phyloP scores from a whole-genome alignment of 768 basidiomycete species.

The Amanita fuliginea region DNA sequence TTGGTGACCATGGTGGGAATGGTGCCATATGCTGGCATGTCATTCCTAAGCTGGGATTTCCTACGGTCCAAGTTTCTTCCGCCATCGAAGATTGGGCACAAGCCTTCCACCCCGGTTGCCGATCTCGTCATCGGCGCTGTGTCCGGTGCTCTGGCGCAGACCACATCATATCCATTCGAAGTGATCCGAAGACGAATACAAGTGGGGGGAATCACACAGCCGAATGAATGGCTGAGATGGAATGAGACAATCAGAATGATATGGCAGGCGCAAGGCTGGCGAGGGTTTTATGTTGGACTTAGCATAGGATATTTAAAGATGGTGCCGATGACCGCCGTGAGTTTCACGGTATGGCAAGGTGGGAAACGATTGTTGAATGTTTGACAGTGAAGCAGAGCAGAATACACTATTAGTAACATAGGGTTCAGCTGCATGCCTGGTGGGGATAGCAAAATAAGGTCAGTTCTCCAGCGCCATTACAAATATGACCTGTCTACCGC shows the following conservation, averaged over 20 bases:
- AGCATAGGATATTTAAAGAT: slow-evolving; percentile 91
- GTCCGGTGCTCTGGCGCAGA: slow-evolving; percentile 80
- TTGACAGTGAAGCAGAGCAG: slow-evolving; percentile 13
- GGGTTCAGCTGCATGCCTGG: not conserved
- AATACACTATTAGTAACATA: not conserved
- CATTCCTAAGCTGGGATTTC: slow-evolving; percentile 87
- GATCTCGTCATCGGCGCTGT: slow-evolving; percentile 80
- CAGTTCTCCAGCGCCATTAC: not conserved
- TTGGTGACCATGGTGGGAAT: slow-evolving; percentile 86
- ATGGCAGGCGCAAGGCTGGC: slow-evolving; percentile 60
- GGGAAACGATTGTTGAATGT: slow-evolving; percentile 47
- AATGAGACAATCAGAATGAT: slow-evolving; percentile 65
- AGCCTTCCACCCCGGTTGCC: slow-evolving; percentile 32
- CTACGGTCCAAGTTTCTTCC: slow-evolving; percentile 52
- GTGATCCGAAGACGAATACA: slow-evolving; percentile 90
- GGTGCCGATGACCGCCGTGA: slow-evolving; percentile 92
- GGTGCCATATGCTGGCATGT: slow-evolving; percentile 91
- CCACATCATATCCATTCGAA: slow-evolving; percentile 90
- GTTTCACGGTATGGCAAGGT: slow-evolving; percentile 85
- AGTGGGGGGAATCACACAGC: slow-evolving; percentile 75
- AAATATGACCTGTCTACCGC: slow-evolving; percentile 1
- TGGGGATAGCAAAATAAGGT: slow-evolving; percentile 3
- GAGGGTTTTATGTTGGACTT: slow-evolving; percentile 87
- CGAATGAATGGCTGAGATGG: slow-evolving; percentile 71
- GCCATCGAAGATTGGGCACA: slow-evolving; percentile 22